Percentiles rank a stretch among this genome's conserved stretches.
Evolutionary conservation across 140 eudicot species (phyloP).

Genomic region (Bidens hawaiensis): DNA sequence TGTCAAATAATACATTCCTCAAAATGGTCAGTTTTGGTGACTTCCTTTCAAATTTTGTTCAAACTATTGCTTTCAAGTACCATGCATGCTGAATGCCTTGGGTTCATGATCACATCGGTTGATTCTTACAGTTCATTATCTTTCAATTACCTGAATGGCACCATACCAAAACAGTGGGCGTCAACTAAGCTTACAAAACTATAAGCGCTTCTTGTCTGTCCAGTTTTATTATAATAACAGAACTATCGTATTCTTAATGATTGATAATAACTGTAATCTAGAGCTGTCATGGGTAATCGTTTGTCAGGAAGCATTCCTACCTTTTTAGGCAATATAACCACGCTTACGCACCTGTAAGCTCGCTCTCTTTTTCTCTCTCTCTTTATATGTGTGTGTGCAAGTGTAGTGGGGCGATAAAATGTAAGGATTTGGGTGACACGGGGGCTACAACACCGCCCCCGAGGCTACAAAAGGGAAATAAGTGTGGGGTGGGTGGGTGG

Average conservation of each 20-base stretch:
- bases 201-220: constrained; percentile 27
- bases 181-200: constrained; percentile 39
- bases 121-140: constrained; percentile 39
- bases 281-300: constrained; percentile 44
- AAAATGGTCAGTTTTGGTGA: no score
- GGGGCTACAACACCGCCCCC: no score
- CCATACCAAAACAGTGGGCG: constrained; percentile 64
- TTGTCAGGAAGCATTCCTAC: constrained; percentile 59
- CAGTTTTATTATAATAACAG: neutral
- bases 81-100: no score
- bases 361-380: neutral
- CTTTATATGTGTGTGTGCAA: neutral
- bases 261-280: constrained; percentile 2
- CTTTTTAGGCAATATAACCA: constrained; percentile 49
- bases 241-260: neutral
- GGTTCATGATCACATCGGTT: neutral
- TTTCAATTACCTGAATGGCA: constrained; percentile 54
- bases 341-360: constrained; percentile 34
- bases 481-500: no score
- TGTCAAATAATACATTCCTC: no score
- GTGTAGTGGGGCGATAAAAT: no score
- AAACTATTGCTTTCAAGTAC: neutral
- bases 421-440: no score
- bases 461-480: no score
- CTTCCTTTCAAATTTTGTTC: no score